These are phyloP conservation scores for Cryptosporidium sp. DNA, from an alignment of 169 alveolate genomes.

Conservation along the genomic window DNA sequence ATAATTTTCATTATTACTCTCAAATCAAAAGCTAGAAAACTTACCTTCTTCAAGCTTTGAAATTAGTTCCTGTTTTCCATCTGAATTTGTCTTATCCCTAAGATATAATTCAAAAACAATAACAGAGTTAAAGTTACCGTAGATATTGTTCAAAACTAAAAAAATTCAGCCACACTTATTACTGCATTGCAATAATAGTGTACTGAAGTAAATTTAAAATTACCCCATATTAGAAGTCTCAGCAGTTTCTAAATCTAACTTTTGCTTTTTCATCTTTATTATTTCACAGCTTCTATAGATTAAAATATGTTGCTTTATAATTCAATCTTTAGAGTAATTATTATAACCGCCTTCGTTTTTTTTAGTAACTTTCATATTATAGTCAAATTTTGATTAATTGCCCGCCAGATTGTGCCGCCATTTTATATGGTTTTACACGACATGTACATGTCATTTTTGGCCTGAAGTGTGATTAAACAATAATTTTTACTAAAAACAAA, in stretches of 20 bases:
- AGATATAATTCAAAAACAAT: background rate
- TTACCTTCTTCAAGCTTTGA: slow-evolving; percentile 50
- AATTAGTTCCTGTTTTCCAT: slow-evolving; percentile 17
- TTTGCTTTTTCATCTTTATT: slow-evolving; percentile 11
- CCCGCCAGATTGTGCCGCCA: slow-evolving; percentile 55
- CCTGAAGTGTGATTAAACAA: background rate
- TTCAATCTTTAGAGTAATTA: too few relatives aligned
- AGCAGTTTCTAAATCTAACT: background rate
- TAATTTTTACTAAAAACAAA: background rate
- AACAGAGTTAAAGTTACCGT: background rate
- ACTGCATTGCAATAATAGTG: background rate
- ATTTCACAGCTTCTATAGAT: background rate
- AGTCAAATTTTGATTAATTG: background rate
- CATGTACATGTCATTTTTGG: slow-evolving; percentile 61
- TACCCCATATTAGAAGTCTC: background rate
- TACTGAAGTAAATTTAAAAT: slow-evolving; percentile 10
- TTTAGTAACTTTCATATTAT: too few relatives aligned
- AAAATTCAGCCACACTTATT: background rate
- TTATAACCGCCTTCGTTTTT: background rate
- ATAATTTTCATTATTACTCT: background rate
- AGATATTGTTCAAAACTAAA: background rate
- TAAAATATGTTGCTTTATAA: background rate
- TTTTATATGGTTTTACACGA: slow-evolving; percentile 2
- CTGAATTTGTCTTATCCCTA: background rate
- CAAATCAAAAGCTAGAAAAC: background rate